A percentile compares a stretch with the other conserved stretches of the same genome.
Evolutionary conservation across 306 rosid genomes (phyloP).

Genomic region (Dryas octopetala): DNA sequence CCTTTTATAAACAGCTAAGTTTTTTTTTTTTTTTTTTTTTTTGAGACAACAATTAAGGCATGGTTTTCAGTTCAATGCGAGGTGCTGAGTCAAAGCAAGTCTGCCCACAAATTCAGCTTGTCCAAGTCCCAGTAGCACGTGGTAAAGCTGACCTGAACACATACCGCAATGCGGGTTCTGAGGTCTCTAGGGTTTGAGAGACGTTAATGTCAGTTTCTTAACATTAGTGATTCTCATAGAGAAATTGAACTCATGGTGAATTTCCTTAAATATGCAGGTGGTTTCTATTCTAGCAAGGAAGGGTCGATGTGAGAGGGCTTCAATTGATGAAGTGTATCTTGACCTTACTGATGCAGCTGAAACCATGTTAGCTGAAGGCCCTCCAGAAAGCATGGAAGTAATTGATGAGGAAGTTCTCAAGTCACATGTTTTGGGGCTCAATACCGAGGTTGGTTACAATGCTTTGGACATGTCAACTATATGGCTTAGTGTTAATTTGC

Average conservation of each 20-base stretch:
- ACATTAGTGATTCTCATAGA: neutral
- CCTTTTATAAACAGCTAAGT: neutral
- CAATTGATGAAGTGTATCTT: slow-evolving; percentile 94
- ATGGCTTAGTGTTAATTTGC: neutral
- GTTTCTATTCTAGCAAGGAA: slow-evolving; percentile 72
- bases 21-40: neutral
- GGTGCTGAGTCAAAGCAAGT: slow-evolving; percentile 86
- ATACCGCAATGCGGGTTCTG: slow-evolving; percentile 83
- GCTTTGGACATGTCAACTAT: neutral
- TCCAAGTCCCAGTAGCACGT: slow-evolving; percentile 87
- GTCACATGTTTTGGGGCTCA: slow-evolving; percentile 84
- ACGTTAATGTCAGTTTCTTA: neutral
- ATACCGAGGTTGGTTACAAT: slow-evolving; percentile 48
- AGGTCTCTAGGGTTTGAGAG: slow-evolving; percentile 43
- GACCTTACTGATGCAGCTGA: slow-evolving; percentile 88
- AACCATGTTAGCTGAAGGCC: slow-evolving; percentile 64
- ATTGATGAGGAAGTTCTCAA: slow-evolving; percentile 67
- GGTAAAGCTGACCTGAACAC: slow-evolving; percentile 90
- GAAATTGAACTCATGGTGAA: slow-evolving; percentile 5
- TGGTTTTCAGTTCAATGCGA: slow-evolving; percentile 76
- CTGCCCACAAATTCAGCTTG: slow-evolving; percentile 80
- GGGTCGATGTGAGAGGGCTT: slow-evolving; percentile 96
- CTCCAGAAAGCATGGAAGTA: slow-evolving; percentile 59
- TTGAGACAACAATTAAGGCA: slow-evolving; percentile 1
- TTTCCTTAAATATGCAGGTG: slow-evolving; percentile 48